Conservation (phyloP, 495 filamentous ascomycete genomes). For the Diplogelasinospora grovesii region DNA sequence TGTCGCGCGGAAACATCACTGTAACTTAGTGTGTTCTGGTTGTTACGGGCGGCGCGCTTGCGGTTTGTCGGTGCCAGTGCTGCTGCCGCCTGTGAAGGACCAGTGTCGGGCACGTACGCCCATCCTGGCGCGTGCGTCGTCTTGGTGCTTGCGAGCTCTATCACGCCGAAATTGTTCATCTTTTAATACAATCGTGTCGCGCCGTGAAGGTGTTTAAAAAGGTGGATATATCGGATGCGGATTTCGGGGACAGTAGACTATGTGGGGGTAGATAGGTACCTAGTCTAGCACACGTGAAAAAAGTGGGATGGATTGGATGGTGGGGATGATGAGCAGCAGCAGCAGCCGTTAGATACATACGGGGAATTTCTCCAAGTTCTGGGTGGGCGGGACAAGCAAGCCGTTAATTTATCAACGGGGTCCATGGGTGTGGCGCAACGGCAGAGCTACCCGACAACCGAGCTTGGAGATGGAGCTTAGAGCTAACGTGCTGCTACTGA, state of each 20-base stretch:
- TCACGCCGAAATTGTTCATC: constrained; percentile 57
- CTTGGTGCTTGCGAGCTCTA: constrained; percentile 65
- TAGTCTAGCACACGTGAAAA: no score
- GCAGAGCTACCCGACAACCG: no score
- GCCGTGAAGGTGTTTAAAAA: not conserved
- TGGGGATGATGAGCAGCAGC: no score
- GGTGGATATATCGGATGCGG: constrained; percentile 6
- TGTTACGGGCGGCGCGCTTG: constrained; percentile 61
- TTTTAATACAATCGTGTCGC: no score
- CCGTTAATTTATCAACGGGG: no score
- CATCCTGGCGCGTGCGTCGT: constrained; percentile 70
- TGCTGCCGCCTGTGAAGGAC: constrained; percentile 51
- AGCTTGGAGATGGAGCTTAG: no score
- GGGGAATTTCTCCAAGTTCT: no score
- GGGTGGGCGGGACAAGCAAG: no score
- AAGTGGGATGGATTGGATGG: no score
- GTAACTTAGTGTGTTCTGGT: constrained; percentile 48
- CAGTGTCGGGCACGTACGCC: constrained; percentile 79
- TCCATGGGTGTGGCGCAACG: no score
- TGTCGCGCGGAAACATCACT: constrained; percentile 61
- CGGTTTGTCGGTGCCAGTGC: constrained; percentile 38
- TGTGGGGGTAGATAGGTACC: constrained; percentile 5
- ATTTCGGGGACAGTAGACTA: not conserved
- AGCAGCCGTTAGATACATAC: no score
- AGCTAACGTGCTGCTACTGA: no score